Evolutionary conservation across 2,329 filamentous ascomycete genomes (phyloP), one percentile per base, ranked within the genome.

Genomic region (Aspergillus neoniger): DNA sequence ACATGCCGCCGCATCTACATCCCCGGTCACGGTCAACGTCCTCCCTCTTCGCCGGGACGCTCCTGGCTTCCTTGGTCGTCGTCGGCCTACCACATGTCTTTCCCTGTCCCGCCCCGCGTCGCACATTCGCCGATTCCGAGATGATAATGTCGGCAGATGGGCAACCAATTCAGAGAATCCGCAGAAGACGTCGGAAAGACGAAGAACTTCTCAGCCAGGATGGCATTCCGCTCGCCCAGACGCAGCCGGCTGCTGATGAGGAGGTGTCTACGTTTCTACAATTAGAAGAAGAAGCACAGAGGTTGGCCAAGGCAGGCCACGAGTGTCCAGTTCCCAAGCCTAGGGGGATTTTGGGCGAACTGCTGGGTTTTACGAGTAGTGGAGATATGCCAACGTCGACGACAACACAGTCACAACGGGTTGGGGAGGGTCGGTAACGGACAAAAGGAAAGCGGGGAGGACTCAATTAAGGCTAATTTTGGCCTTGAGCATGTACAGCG

Each of bases 291-390:
- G 76, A 78, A 65, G 77, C 76, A 63, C 69, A 75, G 57, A 66
- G 64, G 30, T 57, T 81, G 57, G 70, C 74, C 6, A 81, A 79
- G 57, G 72, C 78, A 49, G 83, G 82, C 71, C 85, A 91, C 70
- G 91, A 96, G 74, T 99, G 95, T 73, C 95, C 95, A 0, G 88
- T 99, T 12, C 95, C 95, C 5, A 97, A 97, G 77, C 94, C 95
- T 0, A 83, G 87, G 32, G 93, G 92, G 2, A 78, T 92, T 36
- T 78, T 96, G 49, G 91, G 91, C 12, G 85, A 90, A 71, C 81
- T 94, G 67, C 77, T 95, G 63, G 91, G 91, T 0, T 90, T 94
- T 72, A 84, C 83, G 67, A 80, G 70, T 68, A 67, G 64, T 52
- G 65, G 60, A 17, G 66, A 62, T 51, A 55, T 64, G 60, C 63